Conservation (phyloP, 768 basidiomycete genomes). For the Candolleomyces eurysporus region DNA sequence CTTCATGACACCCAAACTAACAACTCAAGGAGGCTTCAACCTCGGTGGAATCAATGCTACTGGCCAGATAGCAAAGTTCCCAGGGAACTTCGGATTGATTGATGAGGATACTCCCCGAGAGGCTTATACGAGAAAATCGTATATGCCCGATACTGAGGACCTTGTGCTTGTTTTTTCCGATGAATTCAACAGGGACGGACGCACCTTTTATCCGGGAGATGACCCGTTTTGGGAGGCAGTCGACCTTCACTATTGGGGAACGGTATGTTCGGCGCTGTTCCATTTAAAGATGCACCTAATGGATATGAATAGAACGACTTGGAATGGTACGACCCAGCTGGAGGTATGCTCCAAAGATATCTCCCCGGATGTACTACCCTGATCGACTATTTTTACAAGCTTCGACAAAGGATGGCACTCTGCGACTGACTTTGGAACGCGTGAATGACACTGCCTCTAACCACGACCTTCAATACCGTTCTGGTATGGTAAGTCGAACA, state of each 20-base stretch:
- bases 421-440: conserved; percentile 67
- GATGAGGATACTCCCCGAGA: conserved; percentile 69
- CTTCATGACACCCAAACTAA: conserved; percentile 36
- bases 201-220: conserved; percentile 68
- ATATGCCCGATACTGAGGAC: conserved; percentile 43
- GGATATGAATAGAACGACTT: conserved; percentile 42
- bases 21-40: conserved; percentile 57
- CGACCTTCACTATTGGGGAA: conserved; percentile 69
- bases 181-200: conserved; percentile 75
- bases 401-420: conserved; percentile 66
- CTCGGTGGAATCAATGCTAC: conserved; percentile 70
- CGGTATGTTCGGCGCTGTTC: conserved; percentile 32
- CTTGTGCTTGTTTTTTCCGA: conserved; percentile 71
- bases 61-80: conserved; percentile 60
- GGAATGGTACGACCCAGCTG: conserved; percentile 78
- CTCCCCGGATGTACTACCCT: neutral
- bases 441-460: conserved; percentile 32
- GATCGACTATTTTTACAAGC: conserved; percentile 24
- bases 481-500: conserved; percentile 42
- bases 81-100: conserved; percentile 61
- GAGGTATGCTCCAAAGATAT: conserved; percentile 21
- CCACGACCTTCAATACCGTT: conserved; percentile 71
- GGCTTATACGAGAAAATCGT: conserved; percentile 49
- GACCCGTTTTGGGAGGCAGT: conserved; percentile 64
- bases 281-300: neutral